A percentile compares a stretch with the other conserved stretches of the same genome.
Evolutionary conservation across 805 yeast species (phyloP).

Genomic region (Yarrowia deformans): DNA sequence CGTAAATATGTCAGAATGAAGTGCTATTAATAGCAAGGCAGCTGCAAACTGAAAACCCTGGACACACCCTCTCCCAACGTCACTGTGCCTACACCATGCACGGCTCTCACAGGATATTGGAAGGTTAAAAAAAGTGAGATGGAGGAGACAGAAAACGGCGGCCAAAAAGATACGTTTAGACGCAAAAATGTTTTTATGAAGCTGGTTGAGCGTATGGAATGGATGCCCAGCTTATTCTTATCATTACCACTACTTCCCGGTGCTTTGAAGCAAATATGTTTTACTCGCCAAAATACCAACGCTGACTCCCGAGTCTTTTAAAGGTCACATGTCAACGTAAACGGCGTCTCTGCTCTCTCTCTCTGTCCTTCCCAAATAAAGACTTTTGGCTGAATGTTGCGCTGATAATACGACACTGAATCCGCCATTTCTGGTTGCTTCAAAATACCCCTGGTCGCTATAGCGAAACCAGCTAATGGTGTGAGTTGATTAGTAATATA

Average conservation of each 20-base stretch:
- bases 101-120: constrained; percentile 37
- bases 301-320: too few species aligned
- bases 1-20: constrained; percentile 20
- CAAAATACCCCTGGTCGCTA: too few species aligned
- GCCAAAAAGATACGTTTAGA: too few species aligned
- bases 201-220: too few species aligned
- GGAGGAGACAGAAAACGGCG: too few species aligned
- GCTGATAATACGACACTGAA: too few species aligned
- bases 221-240: too few species aligned
- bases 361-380: not conserved
- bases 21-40: constrained; percentile 39
- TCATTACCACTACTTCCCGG: too few species aligned
- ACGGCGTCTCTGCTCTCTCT: not conserved
- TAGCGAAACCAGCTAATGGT: not conserved
- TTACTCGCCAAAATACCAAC: too few species aligned
- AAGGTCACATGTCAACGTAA: not conserved
- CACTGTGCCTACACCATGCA: constrained; percentile 17
- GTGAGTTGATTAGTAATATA: too few species aligned
- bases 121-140: not conserved
- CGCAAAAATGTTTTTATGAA: too few species aligned
- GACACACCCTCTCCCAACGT: constrained; percentile 31
- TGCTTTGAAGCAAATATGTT: too few species aligned
- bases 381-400: not conserved
- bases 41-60: constrained; percentile 37
- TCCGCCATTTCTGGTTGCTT: not conserved